Evolutionary conservation across 1,284 basidiomycete species (phyloP), one percentile per base, ranked within the genome.

Genomic region (Phylloporus sp.): DNA sequence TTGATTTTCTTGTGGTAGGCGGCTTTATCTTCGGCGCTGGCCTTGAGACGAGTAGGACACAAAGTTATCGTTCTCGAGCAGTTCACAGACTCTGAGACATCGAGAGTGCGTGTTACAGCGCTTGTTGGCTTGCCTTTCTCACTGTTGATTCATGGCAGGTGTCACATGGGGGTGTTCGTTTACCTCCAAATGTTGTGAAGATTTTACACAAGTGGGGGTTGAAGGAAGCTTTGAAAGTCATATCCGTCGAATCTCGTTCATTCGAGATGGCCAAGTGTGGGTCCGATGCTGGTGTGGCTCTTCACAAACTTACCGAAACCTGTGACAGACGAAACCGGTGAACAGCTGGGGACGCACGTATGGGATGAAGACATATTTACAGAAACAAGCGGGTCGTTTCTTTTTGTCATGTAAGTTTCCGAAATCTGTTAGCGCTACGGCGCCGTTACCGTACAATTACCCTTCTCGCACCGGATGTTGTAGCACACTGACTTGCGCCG

Each of bases 151-250:
- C 20, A 32, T 24, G 6, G 3, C 24, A 73, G 69, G 31, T 61
- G 53, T 63, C 64, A 18, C 60, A 75, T 42, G 80, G 82, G 59
- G 84, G 84, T 31, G 74, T 81, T 61, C 79, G 85, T 18, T 73
- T 87, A 60, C 79, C 86, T 46, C 86, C 86, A 4, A 88, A 88
- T 61, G 72, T 84, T 44, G 80, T 85, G 4, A 87, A 87, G 66
- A 80, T 88, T 17, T 73, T 87, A 28, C 80, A 80, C 60, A 78
- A 82, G 53, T 89, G 87, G 87, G 86, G 86, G 2, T 70, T 88
- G 18, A 75, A 75, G 42, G 73, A 78, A 17, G 70, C 78, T 34
- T 64, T 87, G 11, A 63, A 64, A 28, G 53, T 72, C 15, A 78
- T 82, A 44, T 77, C 78, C 3, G 53, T 78, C 18, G 75, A 78